These are phyloP conservation scores for Dissophora ornata DNA, from an alignment of 192 early-diverging fungal genomes.

Conservation along the genomic window DNA sequence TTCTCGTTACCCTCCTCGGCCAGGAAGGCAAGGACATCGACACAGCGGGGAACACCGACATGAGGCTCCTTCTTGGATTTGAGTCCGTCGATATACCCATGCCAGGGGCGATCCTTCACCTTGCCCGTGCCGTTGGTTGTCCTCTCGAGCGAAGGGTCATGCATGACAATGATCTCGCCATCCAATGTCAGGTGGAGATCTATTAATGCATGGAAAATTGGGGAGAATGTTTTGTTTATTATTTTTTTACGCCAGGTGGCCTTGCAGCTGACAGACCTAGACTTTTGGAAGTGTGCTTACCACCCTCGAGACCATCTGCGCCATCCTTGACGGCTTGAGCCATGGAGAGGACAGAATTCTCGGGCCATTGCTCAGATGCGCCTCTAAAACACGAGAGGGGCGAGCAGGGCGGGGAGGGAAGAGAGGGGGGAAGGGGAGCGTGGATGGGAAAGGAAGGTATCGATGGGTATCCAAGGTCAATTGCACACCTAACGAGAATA, in stretches of 20 bases:
- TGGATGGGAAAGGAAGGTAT: background rate
- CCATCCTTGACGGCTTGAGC: conserved; percentile 63
- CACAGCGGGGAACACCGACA: conserved; percentile 59
- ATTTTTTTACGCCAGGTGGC: conserved; percentile 1
- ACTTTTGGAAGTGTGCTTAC: conserved; percentile 5
- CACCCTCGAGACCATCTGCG: conserved; percentile 63
- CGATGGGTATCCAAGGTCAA: background rate
- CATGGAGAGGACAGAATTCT: conserved; percentile 67
- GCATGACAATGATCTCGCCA: conserved; percentile 66
- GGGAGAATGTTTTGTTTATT: background rate
- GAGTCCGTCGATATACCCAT: conserved; percentile 63
- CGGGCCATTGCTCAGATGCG: conserved; percentile 60
- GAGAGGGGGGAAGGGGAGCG: background rate
- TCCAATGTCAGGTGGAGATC: conserved; percentile 66
- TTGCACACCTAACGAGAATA: background rate
- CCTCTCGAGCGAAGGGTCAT: conserved; percentile 62
- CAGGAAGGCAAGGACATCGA: conserved; percentile 61
- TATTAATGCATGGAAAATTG: background rate
- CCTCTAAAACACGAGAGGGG: conserved; percentile 54
- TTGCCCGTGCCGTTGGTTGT: conserved; percentile 62
- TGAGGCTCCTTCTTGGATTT: conserved; percentile 56
- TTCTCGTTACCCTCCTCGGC: conserved; percentile 57
- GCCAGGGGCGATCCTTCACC: conserved; percentile 54
- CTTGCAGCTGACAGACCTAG: too few species aligned
- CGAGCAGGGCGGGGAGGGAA: background rate